These are phyloP conservation scores for Iris macrosiphon DNA, from an alignment of 106 monocot species.

Conservation along the genomic window DNA sequence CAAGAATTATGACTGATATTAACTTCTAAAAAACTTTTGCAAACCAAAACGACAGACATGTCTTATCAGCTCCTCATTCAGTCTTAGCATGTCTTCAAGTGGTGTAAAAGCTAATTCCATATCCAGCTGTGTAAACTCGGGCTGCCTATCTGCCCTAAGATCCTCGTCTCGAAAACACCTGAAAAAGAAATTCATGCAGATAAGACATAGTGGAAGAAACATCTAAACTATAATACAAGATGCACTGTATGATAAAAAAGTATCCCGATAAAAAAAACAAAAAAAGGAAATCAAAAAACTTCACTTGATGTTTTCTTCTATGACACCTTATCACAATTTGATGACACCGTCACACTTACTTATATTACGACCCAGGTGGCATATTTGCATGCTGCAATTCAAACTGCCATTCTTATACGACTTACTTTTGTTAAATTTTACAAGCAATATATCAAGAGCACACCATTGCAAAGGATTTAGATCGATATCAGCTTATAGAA, in stretches of 20 bases:
- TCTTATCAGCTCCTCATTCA: slow-evolving; percentile 90
- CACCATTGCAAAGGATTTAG: too few species aligned
- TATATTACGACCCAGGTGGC: neutral
- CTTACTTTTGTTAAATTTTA: too few species aligned
- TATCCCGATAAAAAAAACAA: neutral
- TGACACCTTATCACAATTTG: neutral
- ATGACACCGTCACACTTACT: neutral
- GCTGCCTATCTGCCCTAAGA: slow-evolving; percentile 95
- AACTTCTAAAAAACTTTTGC: slow-evolving; percentile 1
- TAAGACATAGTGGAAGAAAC: neutral
- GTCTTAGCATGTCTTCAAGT: slow-evolving; percentile 85
- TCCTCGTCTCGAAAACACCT: slow-evolving; percentile 99
- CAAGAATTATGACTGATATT: slow-evolving; percentile 30
- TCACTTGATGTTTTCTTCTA: neutral
- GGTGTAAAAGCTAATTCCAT: slow-evolving; percentile 98
- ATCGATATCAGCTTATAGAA: too few species aligned
- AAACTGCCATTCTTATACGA: too few species aligned
- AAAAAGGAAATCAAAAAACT: neutral
- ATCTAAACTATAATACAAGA: neutral
- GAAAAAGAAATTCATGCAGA: slow-evolving; percentile 4
- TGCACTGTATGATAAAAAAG: neutral
- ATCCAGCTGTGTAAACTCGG: slow-evolving; percentile 96
- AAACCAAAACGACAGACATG: slow-evolving; percentile 38
- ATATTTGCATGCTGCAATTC: neutral
- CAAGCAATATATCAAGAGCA: too few species aligned